These are phyloP conservation scores for Cymbomonas tetramitiformis DNA, from an alignment of 139 green algal genomes.

Conservation along the genomic window DNA sequence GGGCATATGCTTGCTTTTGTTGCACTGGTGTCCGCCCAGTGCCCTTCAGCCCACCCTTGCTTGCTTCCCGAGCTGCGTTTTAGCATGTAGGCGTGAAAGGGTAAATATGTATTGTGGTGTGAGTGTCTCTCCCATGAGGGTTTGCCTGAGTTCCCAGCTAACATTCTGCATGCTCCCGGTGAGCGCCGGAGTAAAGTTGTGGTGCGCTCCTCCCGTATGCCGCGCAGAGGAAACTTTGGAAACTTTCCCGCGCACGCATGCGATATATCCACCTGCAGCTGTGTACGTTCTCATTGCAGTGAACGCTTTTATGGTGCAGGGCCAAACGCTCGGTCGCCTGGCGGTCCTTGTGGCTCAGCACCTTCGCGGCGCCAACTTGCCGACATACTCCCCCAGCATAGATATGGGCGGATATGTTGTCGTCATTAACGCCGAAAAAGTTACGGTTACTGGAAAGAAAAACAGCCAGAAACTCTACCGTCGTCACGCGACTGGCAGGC, in stretches of 20 bases:
- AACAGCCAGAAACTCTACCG: slow-evolving; percentile 78
- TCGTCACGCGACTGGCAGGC: slow-evolving; percentile 44
- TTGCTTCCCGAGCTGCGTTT: too few relatives aligned
- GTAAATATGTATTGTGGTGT: too few relatives aligned
- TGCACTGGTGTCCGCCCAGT: too few relatives aligned
- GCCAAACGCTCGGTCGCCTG: slow-evolving; percentile 76
- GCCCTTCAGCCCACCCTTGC: too few relatives aligned
- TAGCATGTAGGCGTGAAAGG: too few relatives aligned
- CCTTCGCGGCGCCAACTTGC: slow-evolving; percentile 79
- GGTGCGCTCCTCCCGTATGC: not conserved
- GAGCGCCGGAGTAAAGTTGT: not conserved
- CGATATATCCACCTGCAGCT: not conserved
- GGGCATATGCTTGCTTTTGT: too few relatives aligned
- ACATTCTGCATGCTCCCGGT: too few relatives aligned
- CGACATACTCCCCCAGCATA: slow-evolving; percentile 77
- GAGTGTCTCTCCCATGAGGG: too few relatives aligned
- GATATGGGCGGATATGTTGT: slow-evolving; percentile 92
- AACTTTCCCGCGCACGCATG: not conserved
- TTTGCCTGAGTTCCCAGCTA: too few relatives aligned
- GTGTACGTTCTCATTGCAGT: not conserved
- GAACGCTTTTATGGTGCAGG: not conserved
- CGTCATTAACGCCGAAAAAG: slow-evolving; percentile 90
- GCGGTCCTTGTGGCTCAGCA: slow-evolving; percentile 63
- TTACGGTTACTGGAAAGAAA: slow-evolving; percentile 77
- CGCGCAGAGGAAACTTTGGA: not conserved